These are phyloP conservation scores for Calonectria crousiana DNA, from an alignment of 2,329 filamentous ascomycete species.

Conservation along the genomic window DNA sequence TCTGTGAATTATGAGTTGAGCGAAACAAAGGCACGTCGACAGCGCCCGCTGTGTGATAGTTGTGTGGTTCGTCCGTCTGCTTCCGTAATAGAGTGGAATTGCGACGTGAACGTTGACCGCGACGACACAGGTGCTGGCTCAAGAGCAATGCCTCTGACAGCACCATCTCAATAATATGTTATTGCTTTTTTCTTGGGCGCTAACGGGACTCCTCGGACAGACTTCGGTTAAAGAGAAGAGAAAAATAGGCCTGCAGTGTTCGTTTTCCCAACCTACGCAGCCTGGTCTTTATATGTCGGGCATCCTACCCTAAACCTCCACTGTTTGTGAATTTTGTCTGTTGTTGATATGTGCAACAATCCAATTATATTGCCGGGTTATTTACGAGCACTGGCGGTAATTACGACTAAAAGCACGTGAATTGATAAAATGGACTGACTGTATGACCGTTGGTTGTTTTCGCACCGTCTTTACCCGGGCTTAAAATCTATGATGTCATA, in stretches of 20 bases:
- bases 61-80: neutral
- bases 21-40: no score
- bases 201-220: neutral
- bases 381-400: neutral
- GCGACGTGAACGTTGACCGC: neutral
- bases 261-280: neutral
- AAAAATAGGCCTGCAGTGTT: neutral
- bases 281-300: no score
- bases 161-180: neutral
- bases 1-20: neutral
- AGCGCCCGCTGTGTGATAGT: neutral
- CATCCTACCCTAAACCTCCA: neutral
- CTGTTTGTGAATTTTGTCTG: neutral
- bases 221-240: neutral
- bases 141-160: neutral
- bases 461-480: neutral
- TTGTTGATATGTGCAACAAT: no score
- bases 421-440: neutral
- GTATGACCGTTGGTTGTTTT: neutral
- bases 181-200: neutral
- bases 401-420: neutral
- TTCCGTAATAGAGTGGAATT: neutral
- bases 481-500: conserved; percentile 1
- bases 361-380: neutral
- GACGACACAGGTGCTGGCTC: neutral